These are phyloP conservation scores for Rhodotorula diobovata DNA, from an alignment of 768 basidiomycete species.

Conservation along the genomic window DNA sequence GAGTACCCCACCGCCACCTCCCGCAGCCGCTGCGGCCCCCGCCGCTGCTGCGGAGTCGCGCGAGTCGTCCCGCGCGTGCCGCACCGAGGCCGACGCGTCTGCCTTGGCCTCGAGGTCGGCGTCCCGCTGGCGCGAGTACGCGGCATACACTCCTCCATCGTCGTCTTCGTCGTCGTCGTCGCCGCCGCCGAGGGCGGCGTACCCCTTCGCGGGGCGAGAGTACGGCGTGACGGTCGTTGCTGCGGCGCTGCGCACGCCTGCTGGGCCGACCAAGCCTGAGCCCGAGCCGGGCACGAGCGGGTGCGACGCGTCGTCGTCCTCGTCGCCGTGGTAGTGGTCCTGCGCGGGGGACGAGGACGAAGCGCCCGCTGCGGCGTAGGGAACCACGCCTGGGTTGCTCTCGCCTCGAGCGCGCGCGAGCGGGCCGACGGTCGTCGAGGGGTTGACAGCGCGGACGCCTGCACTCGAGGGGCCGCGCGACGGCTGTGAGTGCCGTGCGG, in stretches of 20 bases:
- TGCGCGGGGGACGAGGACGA: no score
- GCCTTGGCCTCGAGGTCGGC: slow-evolving; percentile 14
- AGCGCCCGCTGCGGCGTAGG: background rate
- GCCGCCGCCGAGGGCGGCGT: slow-evolving; percentile 22
- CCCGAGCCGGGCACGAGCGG: slow-evolving; percentile 14
- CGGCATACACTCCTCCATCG: slow-evolving; percentile 13
- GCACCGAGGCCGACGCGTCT: background rate
- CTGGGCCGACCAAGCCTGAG: background rate
- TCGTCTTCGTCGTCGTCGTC: slow-evolving; percentile 4
- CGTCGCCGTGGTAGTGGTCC: slow-evolving; percentile 3
- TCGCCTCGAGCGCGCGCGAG: slow-evolving; percentile 21
- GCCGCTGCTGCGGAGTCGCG: background rate
- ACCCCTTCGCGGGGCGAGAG: slow-evolving; percentile 11
- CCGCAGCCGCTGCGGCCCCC: background rate
- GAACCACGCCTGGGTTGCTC: background rate
- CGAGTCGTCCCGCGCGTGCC: background rate
- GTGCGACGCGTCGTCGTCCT: slow-evolving; percentile 6
- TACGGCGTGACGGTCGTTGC: slow-evolving; percentile 16
- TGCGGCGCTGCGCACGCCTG: background rate
- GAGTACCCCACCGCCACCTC: background rate
- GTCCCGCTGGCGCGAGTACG: slow-evolving; percentile 18
- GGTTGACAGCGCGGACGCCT: slow-evolving; percentile 10
- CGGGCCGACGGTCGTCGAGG: slow-evolving; percentile 7
- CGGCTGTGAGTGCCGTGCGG: background rate
- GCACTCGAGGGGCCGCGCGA: background rate